Evolutionary conservation across 768 basidiomycete genomes (phyloP).

Genomic region (Suillus bovinus): DNA sequence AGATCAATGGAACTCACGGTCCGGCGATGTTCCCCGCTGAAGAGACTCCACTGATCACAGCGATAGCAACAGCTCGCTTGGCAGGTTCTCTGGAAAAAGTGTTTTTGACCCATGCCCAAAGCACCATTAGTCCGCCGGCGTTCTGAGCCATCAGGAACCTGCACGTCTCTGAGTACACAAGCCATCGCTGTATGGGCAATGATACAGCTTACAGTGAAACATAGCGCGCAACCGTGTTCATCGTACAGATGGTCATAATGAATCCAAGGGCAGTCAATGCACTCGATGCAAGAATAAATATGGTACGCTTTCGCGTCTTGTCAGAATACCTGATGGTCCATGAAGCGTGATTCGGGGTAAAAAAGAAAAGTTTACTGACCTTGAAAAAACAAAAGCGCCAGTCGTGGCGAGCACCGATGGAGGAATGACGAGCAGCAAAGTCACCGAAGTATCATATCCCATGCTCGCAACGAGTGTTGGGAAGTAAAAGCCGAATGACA

Average conservation of each 20-base stretch:
- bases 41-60: conserved; percentile 74
- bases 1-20: conserved; percentile 49
- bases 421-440: conserved; percentile 41
- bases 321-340: conserved; percentile 59
- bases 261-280: conserved; percentile 63
- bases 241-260: conserved; percentile 57
- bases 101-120: conserved; percentile 46
- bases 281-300: conserved; percentile 56
- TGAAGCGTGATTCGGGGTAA: conserved; percentile 1
- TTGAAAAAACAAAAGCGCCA: conserved; percentile 27
- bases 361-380: neutral
- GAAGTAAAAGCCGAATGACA: conserved; percentile 26
- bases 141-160: conserved; percentile 75
- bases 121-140: conserved; percentile 66
- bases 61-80: conserved; percentile 80
- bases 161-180: neutral
- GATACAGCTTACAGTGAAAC: conserved; percentile 48
- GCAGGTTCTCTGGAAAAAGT: conserved; percentile 70
- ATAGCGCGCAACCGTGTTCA: conserved; percentile 60
- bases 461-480: conserved; percentile 26
- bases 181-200: neutral
- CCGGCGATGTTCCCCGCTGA: conserved; percentile 81
- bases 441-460: conserved; percentile 36
- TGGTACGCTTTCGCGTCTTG: conserved; percentile 61
- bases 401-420: conserved; percentile 37